Conservation (phyloP, 2,329 filamentous ascomycete species). For the Botrytis squamosa region DNA sequence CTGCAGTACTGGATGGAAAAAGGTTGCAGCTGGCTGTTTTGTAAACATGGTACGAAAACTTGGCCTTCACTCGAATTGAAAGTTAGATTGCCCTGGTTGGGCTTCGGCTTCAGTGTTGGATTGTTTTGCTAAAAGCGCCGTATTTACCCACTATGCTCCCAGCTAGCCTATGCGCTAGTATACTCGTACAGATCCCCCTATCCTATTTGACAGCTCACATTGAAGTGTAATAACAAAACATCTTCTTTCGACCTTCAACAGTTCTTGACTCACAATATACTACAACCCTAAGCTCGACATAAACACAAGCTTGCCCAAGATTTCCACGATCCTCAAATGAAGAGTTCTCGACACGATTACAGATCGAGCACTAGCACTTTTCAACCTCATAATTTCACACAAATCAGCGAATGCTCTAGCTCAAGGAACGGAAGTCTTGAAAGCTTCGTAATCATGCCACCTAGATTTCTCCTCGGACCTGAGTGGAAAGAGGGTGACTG, state of each 20-base stretch:
- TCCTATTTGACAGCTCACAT: not conserved
- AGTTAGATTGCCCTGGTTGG: not conserved
- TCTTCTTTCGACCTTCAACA: too few species aligned
- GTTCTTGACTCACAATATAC: too few species aligned
- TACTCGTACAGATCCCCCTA: not conserved
- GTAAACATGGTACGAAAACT: not conserved
- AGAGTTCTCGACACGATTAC: not conserved
- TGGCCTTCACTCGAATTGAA: not conserved
- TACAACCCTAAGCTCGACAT: too few species aligned
- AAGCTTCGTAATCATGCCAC: not conserved
- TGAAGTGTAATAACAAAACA: not conserved
- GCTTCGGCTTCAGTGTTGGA: not conserved
- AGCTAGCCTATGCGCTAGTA: too few species aligned
- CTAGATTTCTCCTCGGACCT: not conserved
- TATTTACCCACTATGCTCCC: not conserved
- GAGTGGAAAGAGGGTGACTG: not conserved
- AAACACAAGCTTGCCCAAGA: too few species aligned
- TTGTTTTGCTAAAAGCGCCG: not conserved
- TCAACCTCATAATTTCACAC: not conserved
- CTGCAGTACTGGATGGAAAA: not conserved
- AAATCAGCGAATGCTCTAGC: not conserved
- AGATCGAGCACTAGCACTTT: not conserved
- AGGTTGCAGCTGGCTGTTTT: not conserved
- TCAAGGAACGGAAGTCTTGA: not conserved
- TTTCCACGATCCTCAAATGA: too few species aligned